Conservation (phyloP, 331 rosid genomes). For the Phaseolus coccineus region DNA sequence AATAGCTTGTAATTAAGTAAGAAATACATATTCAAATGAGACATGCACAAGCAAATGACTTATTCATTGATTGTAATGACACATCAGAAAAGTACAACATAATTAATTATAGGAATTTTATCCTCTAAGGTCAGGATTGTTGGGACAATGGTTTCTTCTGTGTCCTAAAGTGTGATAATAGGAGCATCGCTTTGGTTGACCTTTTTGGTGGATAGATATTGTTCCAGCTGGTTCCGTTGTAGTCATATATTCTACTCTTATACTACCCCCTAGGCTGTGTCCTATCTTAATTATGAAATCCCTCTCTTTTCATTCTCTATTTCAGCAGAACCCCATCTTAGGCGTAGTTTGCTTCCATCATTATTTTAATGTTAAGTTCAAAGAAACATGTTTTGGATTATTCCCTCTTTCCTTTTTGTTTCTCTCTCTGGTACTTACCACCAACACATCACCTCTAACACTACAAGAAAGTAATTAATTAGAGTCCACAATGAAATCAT, state of each 20-base stretch:
- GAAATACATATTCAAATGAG: no score
- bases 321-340: background rate
- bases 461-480: slow-evolving; percentile 31
- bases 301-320: slow-evolving; percentile 32
- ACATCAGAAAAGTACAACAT: no score
- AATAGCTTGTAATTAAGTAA: no score
- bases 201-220: background rate
- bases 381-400: slow-evolving; percentile 46
- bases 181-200: no score
- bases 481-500: no score
- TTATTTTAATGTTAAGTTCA: slow-evolving; percentile 13
- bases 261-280: slow-evolving; percentile 21
- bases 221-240: slow-evolving; percentile 39
- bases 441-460: background rate
- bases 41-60: no score
- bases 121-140: no score
- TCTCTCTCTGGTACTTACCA: background rate
- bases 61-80: no score
- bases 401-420: slow-evolving; percentile 26
- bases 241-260: slow-evolving; percentile 35
- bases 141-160: no score
- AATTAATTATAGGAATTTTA: no score
- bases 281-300: slow-evolving; percentile 34
- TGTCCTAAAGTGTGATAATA: no score
- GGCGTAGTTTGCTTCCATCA: slow-evolving; percentile 11